phyloP scores from a whole-genome alignment of 2,329 filamentous ascomycete genomes.

The Samsoniella hepiali region DNA sequence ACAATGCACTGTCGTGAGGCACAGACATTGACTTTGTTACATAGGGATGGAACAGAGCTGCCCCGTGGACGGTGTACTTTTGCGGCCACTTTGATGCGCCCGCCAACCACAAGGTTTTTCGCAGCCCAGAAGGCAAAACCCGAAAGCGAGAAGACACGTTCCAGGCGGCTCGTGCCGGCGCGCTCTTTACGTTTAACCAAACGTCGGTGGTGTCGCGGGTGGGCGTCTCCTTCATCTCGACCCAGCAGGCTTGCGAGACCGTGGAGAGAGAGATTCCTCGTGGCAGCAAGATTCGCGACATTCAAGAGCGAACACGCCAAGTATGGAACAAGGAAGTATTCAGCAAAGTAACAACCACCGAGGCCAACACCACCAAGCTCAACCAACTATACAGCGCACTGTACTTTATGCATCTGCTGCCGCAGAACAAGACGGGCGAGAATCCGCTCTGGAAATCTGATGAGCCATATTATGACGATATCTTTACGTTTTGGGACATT shows the following conservation, averaged over 20 bases:
- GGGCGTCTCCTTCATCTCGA: slow-evolving; percentile 66
- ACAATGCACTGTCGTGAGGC: background rate
- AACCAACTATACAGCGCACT: slow-evolving; percentile 63
- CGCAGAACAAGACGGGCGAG: slow-evolving; percentile 68
- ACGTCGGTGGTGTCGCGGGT: slow-evolving; percentile 53
- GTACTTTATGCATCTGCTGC: slow-evolving; percentile 67
- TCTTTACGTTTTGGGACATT: slow-evolving; percentile 65
- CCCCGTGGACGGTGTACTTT: slow-evolving; percentile 60
- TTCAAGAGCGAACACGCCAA: slow-evolving; percentile 46
- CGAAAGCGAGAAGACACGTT: slow-evolving; percentile 24
- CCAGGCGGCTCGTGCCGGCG: slow-evolving; percentile 40
- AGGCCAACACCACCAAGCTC: slow-evolving; percentile 52
- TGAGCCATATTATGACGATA: slow-evolving; percentile 70
- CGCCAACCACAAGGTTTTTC: slow-evolving; percentile 44
- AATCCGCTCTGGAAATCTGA: slow-evolving; percentile 62
- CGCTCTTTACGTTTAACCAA: slow-evolving; percentile 53
- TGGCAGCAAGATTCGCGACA: slow-evolving; percentile 38
- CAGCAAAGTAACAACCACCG: slow-evolving; percentile 59
- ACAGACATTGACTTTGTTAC: slow-evolving; percentile 8
- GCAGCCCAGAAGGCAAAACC: slow-evolving; percentile 30
- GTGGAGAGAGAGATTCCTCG: slow-evolving; percentile 54
- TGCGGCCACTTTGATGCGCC: slow-evolving; percentile 58
- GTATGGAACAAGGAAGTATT: slow-evolving; percentile 62
- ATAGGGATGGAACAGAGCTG: slow-evolving; percentile 61
- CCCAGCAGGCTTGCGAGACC: slow-evolving; percentile 56